Base-by-base conservation (phyloP, 257 asterid species). In the Coffea canephora region DNA sequence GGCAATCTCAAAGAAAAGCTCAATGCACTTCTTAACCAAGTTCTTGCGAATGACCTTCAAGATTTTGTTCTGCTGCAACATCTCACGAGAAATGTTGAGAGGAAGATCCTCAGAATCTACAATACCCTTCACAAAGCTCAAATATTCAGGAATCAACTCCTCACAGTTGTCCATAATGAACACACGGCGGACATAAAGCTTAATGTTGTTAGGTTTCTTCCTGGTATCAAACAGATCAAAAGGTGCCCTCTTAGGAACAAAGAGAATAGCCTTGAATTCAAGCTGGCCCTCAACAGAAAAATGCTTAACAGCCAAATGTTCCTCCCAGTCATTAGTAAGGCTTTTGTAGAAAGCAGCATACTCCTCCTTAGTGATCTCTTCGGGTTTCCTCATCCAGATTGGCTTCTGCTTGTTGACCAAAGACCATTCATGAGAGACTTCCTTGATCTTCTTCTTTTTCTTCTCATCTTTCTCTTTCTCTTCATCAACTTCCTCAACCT, bases 81-180 rank as follows among this genome's bases (percentile, higher is more conserved):
- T 89, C 73, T 89, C 93, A 52, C 90, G 83, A 5, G 91, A 89
- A 68, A 89, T 87, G 82, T 89, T 87, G 1, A 87, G 89, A 39
- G 93, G 93, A 71, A 89, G 84, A 57, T 89, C 93, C 83, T 89
- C 91, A 10, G 91, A 89, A 71, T 89, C 93, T 0, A 89, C 93
- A 75, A 89, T 87, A 9, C 92, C 92, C 82, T 89, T 89, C 12
- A 89, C 90, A 52, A 89, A 89, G 80, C 91, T 72, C 81, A 89
- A 65, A 25, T 87, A 89, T n/a, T 89, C 93, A 0, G 93, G 93
- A 49, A 89, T 87, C 85, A 89, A 76, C 74, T 89, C 91, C 55
- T 89, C 93, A 46, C 91, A 89, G 71, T 89, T 89, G 76, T 89
- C 93, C 93, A 89, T 89, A 72, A 87, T 89, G 77, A 89, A 89